These are phyloP conservation scores for Dipteronia dyeriana DNA, from an alignment of 345 rosid species.

Conservation along the genomic window DNA sequence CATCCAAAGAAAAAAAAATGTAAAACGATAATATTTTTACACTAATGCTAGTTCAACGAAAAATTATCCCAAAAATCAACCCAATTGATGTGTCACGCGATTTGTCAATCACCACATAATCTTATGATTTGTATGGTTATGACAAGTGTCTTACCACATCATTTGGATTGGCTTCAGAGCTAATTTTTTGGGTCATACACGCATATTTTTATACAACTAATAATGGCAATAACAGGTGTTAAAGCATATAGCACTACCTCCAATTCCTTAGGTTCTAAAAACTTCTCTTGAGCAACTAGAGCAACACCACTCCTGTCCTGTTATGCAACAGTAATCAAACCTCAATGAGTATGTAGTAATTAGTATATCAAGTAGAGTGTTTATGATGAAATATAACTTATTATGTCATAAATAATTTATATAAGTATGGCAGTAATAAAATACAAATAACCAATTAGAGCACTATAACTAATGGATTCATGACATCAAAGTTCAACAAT, in stretches of 20 bases:
- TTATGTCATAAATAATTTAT: not conserved
- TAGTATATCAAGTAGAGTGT: not conserved
- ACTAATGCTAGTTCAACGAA: no score
- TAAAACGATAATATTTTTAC: not conserved
- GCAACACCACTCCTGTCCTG: conserved; percentile 89
- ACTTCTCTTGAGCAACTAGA: conserved; percentile 85
- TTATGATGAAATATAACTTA: not conserved
- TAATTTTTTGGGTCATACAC: no score
- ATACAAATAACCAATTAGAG: not conserved
- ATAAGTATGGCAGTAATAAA: not conserved
- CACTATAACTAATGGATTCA: not conserved
- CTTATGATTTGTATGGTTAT: no score
- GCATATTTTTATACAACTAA: not conserved
- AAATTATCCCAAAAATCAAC: no score
- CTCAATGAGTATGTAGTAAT: conserved; percentile 3
- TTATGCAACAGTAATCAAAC: conserved; percentile 12
- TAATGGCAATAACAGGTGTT: not conserved
- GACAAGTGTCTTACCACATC: no score
- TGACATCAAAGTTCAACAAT: not conserved
- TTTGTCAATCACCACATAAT: no score
- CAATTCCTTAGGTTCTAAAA: conserved; percentile 83
- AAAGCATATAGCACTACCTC: conserved; percentile 53
- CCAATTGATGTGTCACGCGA: no score
- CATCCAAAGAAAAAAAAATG: not conserved
- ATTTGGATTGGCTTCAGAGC: no score